A percentile compares a stretch with the other conserved stretches of the same genome.
Conservation (phyloP, 495 filamentous ascomycete genomes). For the Hypoxylon subgilvum region DNA sequence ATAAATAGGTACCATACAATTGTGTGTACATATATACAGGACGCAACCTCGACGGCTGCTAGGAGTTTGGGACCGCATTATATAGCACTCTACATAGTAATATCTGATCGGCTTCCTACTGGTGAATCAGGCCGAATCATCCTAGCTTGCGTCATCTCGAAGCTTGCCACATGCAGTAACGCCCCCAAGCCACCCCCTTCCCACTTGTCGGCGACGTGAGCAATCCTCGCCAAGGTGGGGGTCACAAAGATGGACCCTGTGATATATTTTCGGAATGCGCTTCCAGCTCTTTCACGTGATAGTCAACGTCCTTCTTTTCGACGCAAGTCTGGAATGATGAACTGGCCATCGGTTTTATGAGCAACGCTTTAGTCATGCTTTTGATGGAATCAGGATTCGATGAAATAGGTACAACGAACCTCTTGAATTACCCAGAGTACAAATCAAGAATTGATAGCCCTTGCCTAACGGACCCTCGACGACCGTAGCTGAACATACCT, state of each 20-base stretch:
- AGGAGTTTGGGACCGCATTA: constrained; percentile 13
- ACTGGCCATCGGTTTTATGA: background rate
- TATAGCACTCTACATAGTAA: constrained; percentile 18
- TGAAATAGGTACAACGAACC: too few species aligned
- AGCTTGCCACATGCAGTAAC: constrained; percentile 23
- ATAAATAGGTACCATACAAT: too few species aligned
- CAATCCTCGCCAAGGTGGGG: constrained; percentile 35
- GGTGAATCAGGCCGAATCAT: background rate
- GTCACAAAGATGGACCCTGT: constrained; percentile 1
- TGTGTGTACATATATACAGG: constrained; percentile 19
- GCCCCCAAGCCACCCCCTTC: constrained; percentile 18
- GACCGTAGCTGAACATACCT: too few species aligned
- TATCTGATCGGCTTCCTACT: constrained; percentile 12
- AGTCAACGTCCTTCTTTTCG: background rate
- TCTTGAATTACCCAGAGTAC: too few species aligned
- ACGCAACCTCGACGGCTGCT: constrained; percentile 21
- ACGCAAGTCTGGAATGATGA: background rate
- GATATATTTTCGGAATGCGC: constrained; percentile 31
- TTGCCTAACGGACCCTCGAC: too few species aligned
- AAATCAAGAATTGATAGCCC: too few species aligned
- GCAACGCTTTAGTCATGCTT: constrained; percentile 6
- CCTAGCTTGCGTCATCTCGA: constrained; percentile 30
- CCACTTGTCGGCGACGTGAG: constrained; percentile 23
- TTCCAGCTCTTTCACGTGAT: constrained; percentile 26
- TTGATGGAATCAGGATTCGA: background rate